phyloP scores from a whole-genome alignment of 2,329 filamentous ascomycete genomes.

The Chrysosporium queenslandicum region DNA sequence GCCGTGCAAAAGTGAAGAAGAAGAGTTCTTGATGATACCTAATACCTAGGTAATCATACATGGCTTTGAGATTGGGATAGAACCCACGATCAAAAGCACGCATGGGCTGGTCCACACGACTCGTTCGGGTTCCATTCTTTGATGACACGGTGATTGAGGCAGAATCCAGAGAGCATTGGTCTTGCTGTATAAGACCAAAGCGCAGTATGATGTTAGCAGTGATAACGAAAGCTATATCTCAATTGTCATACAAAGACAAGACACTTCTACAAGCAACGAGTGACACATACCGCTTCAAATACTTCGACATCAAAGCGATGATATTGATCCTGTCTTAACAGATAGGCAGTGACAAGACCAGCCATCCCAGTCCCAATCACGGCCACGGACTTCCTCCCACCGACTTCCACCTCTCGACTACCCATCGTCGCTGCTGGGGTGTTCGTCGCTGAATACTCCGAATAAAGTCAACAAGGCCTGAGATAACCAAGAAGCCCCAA shows the following conservation, averaged over 20 bases:
- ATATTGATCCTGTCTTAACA: constrained; percentile 34
- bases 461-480: neutral
- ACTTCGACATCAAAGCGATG: constrained; percentile 37
- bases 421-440: neutral
- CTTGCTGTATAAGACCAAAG: constrained; percentile 27
- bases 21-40: constrained; percentile 44
- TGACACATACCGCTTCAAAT: constrained; percentile 37
- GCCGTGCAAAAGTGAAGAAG: constrained; percentile 43
- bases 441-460: neutral
- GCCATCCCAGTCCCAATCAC: constrained; percentile 44
- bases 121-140: constrained; percentile 19
- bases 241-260: neutral
- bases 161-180: constrained; percentile 38
- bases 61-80: constrained; percentile 46
- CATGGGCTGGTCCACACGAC: constrained; percentile 44
- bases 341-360: constrained; percentile 39
- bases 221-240: neutral
- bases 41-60: constrained; percentile 48
- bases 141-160: constrained; percentile 34
- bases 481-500: neutral
- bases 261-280: too few relatives aligned
- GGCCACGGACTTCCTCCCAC: constrained; percentile 30
- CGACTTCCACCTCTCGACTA: neutral
- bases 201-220: constrained; percentile 6
- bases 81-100: constrained; percentile 44